Evolutionary conservation across 306 rosid species (phyloP).

Genomic region (Glycine soja): DNA sequence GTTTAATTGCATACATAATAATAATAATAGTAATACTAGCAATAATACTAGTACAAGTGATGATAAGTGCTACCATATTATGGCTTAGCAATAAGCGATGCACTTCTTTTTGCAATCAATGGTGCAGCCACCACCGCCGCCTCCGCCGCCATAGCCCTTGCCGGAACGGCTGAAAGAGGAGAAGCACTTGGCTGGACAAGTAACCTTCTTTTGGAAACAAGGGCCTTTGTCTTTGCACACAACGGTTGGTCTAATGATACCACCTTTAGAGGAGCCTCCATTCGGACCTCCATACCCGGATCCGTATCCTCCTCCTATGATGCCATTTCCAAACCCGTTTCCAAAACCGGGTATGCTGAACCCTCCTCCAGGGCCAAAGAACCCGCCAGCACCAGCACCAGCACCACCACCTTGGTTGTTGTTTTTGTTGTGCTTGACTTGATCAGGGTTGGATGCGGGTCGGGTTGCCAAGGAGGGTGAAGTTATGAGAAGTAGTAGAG

Average conservation of each 20-base stretch:
- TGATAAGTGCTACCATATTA: not conserved
- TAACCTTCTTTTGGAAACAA: conserved; percentile 80
- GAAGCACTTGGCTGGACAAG: conserved; percentile 95
- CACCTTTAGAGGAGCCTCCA: conserved; percentile 72
- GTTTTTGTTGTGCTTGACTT: conserved; percentile 33
- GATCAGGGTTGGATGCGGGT: conserved; percentile 49
- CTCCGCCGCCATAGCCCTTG: conserved; percentile 86
- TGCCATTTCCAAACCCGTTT: conserved; percentile 71
- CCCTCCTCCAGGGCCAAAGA: conserved; percentile 72
- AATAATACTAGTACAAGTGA: not conserved
- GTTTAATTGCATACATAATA: no score
- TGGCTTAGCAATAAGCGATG: conserved; percentile 67
- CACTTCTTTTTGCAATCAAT: conserved; percentile 90
- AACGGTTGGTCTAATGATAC: conserved; percentile 61
- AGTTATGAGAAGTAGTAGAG: conserved; percentile 54
- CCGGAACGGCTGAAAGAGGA: conserved; percentile 84
- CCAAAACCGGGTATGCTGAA: conserved; percentile 80
- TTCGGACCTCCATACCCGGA: conserved; percentile 81
- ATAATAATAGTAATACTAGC: no score
- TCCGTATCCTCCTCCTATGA: conserved; percentile 88
- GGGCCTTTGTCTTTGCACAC: conserved; percentile 88
- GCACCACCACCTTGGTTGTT: conserved; percentile 38
- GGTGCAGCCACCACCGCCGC: conserved; percentile 96
- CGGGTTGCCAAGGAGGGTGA: conserved; percentile 56
- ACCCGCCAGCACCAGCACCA: not conserved